Evolutionary conservation across 306 rosid species (phyloP), one percentile per base, ranked within the genome.

Genomic region (Pyrus bretschneideri): DNA sequence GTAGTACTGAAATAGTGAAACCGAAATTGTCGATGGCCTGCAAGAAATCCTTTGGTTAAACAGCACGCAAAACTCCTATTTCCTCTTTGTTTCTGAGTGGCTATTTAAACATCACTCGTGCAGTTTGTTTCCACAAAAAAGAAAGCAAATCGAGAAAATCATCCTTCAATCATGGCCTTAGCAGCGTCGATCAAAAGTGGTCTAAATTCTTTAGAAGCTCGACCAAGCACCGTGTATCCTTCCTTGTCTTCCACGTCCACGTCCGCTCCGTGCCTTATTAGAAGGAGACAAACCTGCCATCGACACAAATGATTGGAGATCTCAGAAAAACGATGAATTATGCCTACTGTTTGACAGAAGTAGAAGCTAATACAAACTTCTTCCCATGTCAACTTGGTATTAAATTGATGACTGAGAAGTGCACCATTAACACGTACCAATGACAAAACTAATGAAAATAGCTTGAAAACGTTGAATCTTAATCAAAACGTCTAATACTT

Each of bases 221-320:
- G 91, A 76, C 98, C 98, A 19, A 92, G 97, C 63, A 95, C 98
- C 0, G 96, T 92, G 90, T 88, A 95, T 68, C 97, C 98, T 92
- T 95, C 98, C 83, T 83, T 89, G 87, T 92, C 97, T 83, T 84
- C 91, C 30, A 86, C 88, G 73, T 95, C 98, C 65, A 92, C 93
- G 71, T 95, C 91, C 9, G 98, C 98, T 81, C 98, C 97, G 68
- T 95, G 97, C 84, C 97, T 89, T 80, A 89, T 68, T 72, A 95
- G 89, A 76, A 92, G 98, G 51, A 94, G 89, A 33, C 97, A 85
- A 55, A 78, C 90, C 97, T 90, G 87, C 72, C 45, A 72, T 61
- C n/a, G 44, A 30, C 23, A 78, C 27, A 80, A 30, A 22, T 38
- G 18, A 30, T 27, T 5, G 42, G 12, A 44, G 14, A 31, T 51